These are phyloP conservation scores for Kingdonia uniflora DNA, from an alignment of 164 flowering plant genomes.

Conservation along the genomic window DNA sequence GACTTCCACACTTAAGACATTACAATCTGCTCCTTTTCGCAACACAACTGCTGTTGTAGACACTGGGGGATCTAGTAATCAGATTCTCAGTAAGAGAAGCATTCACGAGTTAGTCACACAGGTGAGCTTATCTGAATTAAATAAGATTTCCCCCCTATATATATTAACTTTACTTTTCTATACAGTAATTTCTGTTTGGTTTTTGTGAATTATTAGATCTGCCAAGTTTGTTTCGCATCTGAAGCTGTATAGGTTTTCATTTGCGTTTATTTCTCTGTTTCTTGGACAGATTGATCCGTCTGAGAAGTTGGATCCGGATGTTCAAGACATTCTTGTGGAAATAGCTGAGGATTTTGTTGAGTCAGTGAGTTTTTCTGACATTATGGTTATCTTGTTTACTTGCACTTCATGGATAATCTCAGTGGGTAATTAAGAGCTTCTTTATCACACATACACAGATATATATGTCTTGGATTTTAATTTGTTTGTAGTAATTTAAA, in stretches of 20 bases:
- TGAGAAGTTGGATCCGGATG: slow-evolving; percentile 79
- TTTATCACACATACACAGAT: no score
- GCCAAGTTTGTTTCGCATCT: background rate
- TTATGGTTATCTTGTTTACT: no score
- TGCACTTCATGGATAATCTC: no score
- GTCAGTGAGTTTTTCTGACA: slow-evolving; percentile 47
- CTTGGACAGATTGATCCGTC: slow-evolving; percentile 65
- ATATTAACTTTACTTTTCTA: no score
- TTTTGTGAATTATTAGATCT: background rate
- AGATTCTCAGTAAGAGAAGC: slow-evolving; percentile 76
- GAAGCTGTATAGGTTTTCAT: background rate
- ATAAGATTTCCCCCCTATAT: no score
- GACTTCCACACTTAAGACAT: slow-evolving; percentile 24
- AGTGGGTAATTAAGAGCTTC: no score
- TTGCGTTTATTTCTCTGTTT: background rate
- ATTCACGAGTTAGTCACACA: slow-evolving; percentile 75
- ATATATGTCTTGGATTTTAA: no score
- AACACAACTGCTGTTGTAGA: slow-evolving; percentile 27
- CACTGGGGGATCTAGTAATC: slow-evolving; percentile 36
- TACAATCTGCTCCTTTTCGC: slow-evolving; percentile 24
- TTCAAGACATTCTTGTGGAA: slow-evolving; percentile 82
- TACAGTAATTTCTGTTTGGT: background rate
- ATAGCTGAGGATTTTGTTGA: slow-evolving; percentile 93
- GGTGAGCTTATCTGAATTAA: slow-evolving; percentile 24
- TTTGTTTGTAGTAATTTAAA: no score